Evolutionary conservation across 2,329 filamentous ascomycete genomes (phyloP), one percentile per base, ranked within the genome.

Genomic region (Phaeophleospora eucalypticola): DNA sequence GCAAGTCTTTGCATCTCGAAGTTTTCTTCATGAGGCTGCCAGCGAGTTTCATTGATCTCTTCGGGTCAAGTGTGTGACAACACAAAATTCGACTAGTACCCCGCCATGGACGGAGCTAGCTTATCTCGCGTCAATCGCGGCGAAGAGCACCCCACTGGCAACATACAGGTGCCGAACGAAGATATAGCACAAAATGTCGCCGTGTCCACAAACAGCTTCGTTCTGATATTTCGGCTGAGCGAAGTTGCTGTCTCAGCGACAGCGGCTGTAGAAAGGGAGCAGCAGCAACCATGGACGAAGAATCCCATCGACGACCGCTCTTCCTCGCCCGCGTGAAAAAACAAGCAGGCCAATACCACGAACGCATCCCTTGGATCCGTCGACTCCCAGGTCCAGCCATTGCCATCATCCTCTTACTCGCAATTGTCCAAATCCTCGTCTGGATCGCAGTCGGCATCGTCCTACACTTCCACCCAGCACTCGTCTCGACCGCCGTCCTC

Each of bases 401-500:
- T 33, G 75, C 74, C 1, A 80, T 83, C 21, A 81, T 83, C 20
- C 38, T 73, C 1, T 64, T 77, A 1, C 65, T 84, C 34, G 69
- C 76, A 1, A 40, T 73, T 3, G 63, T 81, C 42, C 83, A 84
- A 61, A 58, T 77, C 2, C 43, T 79, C 2, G 77, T 80, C 7
- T 84, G 81, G 81, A 69, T 75, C 40, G 76, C 73, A 17, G 75
- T 76, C 8, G 80, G 73, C 8, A 72, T 82, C 51, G 74, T 83
- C 2, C 59, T 82, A 46, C 61, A 64, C 54, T 69, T 65, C 45
- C 63, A 70, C 53, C 52, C 58, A 37, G 71, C 76, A 0, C 78
- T 96, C 52, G 81, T 90, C 41, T 86, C 86, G 2, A 84, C 89
- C 2, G 88, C 89, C 1, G 82, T 90, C 2, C 79, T 97, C 1